These are phyloP conservation scores for Brassica juncea DNA, from an alignment of 345 rosid genomes.

Conservation along the genomic window DNA sequence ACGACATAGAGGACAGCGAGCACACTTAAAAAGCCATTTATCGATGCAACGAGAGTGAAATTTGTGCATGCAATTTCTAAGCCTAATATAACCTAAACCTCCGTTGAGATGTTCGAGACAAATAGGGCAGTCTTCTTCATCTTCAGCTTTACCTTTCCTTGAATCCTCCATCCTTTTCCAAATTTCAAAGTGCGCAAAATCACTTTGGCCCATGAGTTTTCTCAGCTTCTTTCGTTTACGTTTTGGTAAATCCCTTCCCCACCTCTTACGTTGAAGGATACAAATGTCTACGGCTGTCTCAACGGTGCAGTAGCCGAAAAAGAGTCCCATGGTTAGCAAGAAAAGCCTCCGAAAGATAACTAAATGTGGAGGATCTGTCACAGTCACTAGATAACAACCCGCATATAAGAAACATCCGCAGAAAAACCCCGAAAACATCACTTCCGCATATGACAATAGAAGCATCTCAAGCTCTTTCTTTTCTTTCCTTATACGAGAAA, in stretches of 20 bases:
- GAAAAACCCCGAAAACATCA: not conserved
- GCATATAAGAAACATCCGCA: not conserved
- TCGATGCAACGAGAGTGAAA: not conserved
- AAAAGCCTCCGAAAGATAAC: not conserved
- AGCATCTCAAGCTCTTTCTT: not conserved
- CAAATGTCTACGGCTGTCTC: not conserved
- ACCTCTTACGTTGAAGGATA: not conserved
- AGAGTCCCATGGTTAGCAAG: not conserved
- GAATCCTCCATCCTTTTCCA: not conserved
- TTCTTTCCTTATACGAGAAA: not conserved
- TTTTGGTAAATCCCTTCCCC: not conserved
- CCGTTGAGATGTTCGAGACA: not conserved
- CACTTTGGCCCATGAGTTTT: not conserved
- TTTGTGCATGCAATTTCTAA: not conserved
- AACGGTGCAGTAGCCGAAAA: not conserved
- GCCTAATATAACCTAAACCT: constrained; percentile 11
- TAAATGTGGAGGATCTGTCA: not conserved
- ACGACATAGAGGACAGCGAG: not conserved
- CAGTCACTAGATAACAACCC: not conserved
- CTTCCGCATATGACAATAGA: not conserved
- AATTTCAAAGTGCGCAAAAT: not conserved
- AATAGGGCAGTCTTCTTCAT: not conserved
- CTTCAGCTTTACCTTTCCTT: not conserved
- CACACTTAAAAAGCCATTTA: constrained; percentile 4
- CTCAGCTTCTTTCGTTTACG: not conserved